Evolutionary conservation across 768 basidiomycete genomes (phyloP).

Genomic region (Stropharia rugosoannulata): DNA sequence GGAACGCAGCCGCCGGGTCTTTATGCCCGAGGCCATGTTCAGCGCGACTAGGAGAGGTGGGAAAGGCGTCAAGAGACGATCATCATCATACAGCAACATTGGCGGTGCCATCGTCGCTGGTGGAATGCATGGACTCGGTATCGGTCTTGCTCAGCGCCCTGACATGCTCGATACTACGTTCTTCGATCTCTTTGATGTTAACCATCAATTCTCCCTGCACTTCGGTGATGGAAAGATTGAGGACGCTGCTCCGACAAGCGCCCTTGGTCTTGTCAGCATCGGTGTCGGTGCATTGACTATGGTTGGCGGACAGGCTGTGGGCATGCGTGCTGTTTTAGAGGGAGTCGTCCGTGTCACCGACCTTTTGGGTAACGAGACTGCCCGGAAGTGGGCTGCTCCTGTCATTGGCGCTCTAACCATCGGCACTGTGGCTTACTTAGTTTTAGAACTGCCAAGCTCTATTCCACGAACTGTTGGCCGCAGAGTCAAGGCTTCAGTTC

Average conservation of each 20-base stretch:
- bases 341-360: constrained; percentile 74
- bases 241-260: constrained; percentile 49
- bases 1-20: constrained; percentile 78
- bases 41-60: constrained; percentile 47
- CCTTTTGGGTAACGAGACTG: constrained; percentile 74
- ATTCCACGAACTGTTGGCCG: constrained; percentile 91
- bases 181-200: constrained; percentile 84
- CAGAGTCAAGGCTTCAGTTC: constrained; percentile 68
- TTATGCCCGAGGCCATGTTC: constrained; percentile 99
- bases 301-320: constrained; percentile 82
- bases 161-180: constrained; percentile 81
- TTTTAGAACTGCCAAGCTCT: constrained; percentile 84
- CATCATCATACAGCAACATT: constrained; percentile 31
- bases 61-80: constrained; percentile 37
- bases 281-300: constrained; percentile 87
- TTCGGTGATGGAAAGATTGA: constrained; percentile 53
- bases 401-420: constrained; percentile 74
- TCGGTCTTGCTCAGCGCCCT: constrained; percentile 73
- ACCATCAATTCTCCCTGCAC: constrained; percentile 72
- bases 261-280: constrained; percentile 71
- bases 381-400: constrained; percentile 87
- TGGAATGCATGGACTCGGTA: constrained; percentile 76
- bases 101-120: constrained; percentile 69
- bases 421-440: constrained; percentile 75
- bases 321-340: constrained; percentile 75